phyloP scores from a whole-genome alignment of 768 basidiomycete species.

The Trametes gibbosa region DNA sequence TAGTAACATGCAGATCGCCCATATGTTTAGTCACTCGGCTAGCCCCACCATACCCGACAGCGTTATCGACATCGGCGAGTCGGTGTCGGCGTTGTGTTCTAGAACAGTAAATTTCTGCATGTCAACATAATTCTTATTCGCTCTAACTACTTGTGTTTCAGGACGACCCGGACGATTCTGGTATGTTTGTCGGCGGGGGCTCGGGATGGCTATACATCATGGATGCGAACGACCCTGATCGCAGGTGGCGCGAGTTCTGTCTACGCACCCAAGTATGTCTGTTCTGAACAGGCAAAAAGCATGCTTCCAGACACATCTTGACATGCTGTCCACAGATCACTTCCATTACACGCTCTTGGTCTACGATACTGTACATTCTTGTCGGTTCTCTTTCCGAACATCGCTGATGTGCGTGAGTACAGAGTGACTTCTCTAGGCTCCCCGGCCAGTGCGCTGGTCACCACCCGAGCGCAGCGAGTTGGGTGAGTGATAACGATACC shows the following conservation, averaged over 20 bases:
- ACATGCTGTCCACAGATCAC: background rate
- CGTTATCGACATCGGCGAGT: too few species aligned
- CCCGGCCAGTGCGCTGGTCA: slow-evolving; percentile 3
- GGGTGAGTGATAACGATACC: background rate
- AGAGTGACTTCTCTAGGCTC: slow-evolving; percentile 15
- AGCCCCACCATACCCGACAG: too few species aligned
- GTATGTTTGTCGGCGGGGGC: background rate
- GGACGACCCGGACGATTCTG: too few species aligned
- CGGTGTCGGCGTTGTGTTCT: too few species aligned
- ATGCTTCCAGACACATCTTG: too few species aligned
- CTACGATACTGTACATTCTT: background rate
- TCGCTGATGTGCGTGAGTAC: background rate
- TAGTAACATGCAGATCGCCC: background rate
- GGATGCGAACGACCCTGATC: background rate
- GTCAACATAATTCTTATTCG: too few species aligned
- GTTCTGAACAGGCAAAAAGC: too few species aligned
- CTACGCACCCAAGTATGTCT: background rate
- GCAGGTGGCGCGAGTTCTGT: slow-evolving; percentile 1
- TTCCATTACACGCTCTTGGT: background rate
- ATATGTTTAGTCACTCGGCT: too few species aligned
- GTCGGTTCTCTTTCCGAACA: background rate
- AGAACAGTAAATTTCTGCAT: too few species aligned
- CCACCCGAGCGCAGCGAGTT: background rate
- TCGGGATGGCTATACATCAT: slow-evolving; percentile 3
- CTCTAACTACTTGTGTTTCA: too few species aligned